Evolutionary conservation across 2,329 filamentous ascomycete species (phyloP).

Genomic region (Phaeosphaeria sp.): DNA sequence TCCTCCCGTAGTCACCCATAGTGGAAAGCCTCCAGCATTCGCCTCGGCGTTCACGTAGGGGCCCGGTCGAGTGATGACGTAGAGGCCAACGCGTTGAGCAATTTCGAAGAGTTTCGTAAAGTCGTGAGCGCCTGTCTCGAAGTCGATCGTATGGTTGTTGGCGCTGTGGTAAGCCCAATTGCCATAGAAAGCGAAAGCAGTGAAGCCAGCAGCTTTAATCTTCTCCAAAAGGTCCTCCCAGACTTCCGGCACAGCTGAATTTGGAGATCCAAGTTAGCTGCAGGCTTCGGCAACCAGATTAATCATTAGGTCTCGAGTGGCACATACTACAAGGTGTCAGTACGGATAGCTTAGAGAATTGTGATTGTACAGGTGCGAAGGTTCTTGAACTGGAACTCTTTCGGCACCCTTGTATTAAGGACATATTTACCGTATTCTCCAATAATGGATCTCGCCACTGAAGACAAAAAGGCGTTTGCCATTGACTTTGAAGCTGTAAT

Average conservation of each 20-base stretch:
- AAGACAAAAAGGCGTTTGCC: conserved; percentile 60
- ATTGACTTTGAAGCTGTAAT: conserved; percentile 61
- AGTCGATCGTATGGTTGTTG: conserved; percentile 56
- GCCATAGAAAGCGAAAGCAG: conserved; percentile 56
- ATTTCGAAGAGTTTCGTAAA: conserved; percentile 60
- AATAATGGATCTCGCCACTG: conserved; percentile 63
- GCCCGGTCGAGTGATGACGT: conserved; percentile 63
- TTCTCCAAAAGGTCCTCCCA: conserved; percentile 61
- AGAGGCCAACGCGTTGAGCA: conserved; percentile 61
- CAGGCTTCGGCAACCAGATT: too few species aligned
- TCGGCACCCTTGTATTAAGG: not conserved
- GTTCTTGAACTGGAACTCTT: not conserved
- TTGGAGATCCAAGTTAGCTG: conserved; percentile 34
- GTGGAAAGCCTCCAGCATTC: conserved; percentile 66
- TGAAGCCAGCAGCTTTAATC: conserved; percentile 60
- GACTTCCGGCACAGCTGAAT: conserved; percentile 54
- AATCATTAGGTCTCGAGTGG: not conserved
- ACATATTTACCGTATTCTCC: conserved; percentile 18
- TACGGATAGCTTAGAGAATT: not conserved
- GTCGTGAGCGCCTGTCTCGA: conserved; percentile 60
- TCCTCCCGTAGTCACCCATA: conserved; percentile 68
- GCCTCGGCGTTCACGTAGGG: conserved; percentile 70
- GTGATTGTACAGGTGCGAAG: not conserved
- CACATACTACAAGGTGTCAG: not conserved
- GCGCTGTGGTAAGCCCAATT: conserved; percentile 59